These are phyloP conservation scores for Rhododendron molle DNA, from an alignment of 148 eudicot genomes.

Conservation along the genomic window DNA sequence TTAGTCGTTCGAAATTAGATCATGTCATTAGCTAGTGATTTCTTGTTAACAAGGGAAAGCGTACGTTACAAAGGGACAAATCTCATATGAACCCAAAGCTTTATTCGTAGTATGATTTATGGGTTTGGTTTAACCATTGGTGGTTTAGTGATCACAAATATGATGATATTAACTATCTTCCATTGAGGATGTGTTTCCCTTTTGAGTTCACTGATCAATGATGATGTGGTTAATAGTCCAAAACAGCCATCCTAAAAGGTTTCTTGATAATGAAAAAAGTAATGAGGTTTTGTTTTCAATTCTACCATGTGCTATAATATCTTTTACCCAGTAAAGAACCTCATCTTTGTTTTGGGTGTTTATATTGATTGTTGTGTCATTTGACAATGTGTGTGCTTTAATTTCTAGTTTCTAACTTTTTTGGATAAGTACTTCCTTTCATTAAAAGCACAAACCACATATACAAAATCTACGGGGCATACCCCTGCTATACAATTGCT, in stretches of 20 bases:
- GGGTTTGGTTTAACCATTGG: background rate
- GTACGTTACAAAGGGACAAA: background rate
- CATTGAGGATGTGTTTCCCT: background rate
- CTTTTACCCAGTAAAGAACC: too few species aligned
- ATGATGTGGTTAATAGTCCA: background rate
- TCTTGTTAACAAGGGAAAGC: background rate
- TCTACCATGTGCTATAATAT: background rate
- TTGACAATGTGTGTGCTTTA: background rate
- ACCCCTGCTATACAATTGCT: too few species aligned
- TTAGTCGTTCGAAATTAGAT: background rate
- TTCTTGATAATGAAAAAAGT: background rate
- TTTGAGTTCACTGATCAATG: background rate
- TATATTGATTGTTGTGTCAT: background rate
- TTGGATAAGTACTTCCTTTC: too few species aligned
- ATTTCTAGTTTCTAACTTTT: background rate
- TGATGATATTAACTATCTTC: background rate
- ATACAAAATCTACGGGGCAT: too few species aligned
- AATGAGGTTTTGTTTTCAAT: background rate
- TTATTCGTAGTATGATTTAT: background rate
- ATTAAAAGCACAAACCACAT: too few species aligned
- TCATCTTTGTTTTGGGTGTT: background rate
- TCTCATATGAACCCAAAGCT: background rate
- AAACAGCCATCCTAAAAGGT: background rate
- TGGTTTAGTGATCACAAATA: background rate
- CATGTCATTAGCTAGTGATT: background rate